Evolutionary conservation across 441 rosid genomes (phyloP).

Genomic region (Croton setiger): DNA sequence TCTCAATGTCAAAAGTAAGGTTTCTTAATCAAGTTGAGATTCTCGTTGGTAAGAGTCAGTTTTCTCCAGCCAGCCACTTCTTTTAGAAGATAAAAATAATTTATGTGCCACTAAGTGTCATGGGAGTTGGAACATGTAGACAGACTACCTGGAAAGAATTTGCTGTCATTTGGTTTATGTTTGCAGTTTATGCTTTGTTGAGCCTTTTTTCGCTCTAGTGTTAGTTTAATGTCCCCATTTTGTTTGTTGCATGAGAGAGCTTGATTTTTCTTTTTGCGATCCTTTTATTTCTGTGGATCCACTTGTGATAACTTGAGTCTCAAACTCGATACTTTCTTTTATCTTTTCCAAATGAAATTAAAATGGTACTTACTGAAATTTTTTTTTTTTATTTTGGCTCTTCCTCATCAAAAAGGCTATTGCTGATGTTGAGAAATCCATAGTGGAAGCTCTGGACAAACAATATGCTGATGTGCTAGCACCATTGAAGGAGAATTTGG

Average conservation of each 20-base stretch:
- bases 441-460: constrained; percentile 91
- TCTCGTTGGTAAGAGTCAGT: neutral
- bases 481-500: constrained; percentile 86
- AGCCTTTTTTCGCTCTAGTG: neutral
- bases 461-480: constrained; percentile 89
- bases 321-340: neutral
- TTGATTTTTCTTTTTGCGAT: neutral
- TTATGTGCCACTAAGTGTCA: neutral
- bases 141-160: neutral
- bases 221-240: no score
- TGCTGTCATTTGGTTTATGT: neutral
- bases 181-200: neutral
- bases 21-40: neutral
- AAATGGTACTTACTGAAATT: neutral
- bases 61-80: neutral
- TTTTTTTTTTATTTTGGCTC: constrained; percentile 6
- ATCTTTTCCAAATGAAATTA: neutral
- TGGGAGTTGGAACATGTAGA: no score
- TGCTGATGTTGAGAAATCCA: constrained; percentile 93
- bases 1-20: neutral
- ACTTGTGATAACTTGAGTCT: neutral
- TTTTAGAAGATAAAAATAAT: neutral
- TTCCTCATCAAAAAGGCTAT: constrained; percentile 53
- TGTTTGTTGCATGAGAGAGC: neutral
- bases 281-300: neutral